phyloP scores from a whole-genome alignment of 2,329 filamentous ascomycete genomes.

The Aureobasidium zeae region DNA sequence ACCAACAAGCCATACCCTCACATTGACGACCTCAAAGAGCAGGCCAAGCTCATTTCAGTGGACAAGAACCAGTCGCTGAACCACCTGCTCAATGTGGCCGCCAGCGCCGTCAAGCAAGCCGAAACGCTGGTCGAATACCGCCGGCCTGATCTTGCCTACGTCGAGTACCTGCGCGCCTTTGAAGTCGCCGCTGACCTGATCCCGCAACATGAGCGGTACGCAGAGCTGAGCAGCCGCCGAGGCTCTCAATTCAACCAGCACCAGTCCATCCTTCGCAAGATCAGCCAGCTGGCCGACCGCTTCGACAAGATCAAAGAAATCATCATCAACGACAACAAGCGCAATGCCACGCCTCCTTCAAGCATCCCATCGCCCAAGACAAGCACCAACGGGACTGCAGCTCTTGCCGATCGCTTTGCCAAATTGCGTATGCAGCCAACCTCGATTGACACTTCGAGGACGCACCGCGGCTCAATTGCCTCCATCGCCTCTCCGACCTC shows the following conservation, averaged over 20 bases:
- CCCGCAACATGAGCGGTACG: slow-evolving; percentile 66
- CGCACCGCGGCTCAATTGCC: slow-evolving; percentile 20
- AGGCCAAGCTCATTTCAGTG: slow-evolving; percentile 29
- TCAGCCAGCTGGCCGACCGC: slow-evolving; percentile 31
- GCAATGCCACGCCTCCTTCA: slow-evolving; percentile 44
- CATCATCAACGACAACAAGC: slow-evolving; percentile 43
- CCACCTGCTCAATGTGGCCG: slow-evolving; percentile 34
- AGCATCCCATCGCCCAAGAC: not conserved
- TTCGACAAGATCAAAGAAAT: slow-evolving; percentile 42
- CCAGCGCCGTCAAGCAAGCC: slow-evolving; percentile 40
- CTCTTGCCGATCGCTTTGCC: slow-evolving; percentile 27
- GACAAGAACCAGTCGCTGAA: slow-evolving; percentile 23
- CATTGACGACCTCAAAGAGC: slow-evolving; percentile 36
- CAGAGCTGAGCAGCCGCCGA: not conserved
- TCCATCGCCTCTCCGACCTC: slow-evolving; percentile 28
- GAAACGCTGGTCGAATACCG: slow-evolving; percentile 53
- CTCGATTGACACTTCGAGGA: slow-evolving; percentile 15
- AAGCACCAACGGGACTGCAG: slow-evolving; percentile 35
- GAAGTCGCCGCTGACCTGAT: slow-evolving; percentile 70
- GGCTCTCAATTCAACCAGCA: slow-evolving; percentile 4
- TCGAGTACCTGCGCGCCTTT: slow-evolving; percentile 74
- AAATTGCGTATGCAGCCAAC: slow-evolving; percentile 21
- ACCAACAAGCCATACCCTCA: slow-evolving; percentile 24
- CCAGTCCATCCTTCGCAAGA: slow-evolving; percentile 25
- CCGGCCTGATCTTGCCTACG: slow-evolving; percentile 64